phyloP scores from a whole-genome alignment of 345 rosid species.

The Microcos paniculata region DNA sequence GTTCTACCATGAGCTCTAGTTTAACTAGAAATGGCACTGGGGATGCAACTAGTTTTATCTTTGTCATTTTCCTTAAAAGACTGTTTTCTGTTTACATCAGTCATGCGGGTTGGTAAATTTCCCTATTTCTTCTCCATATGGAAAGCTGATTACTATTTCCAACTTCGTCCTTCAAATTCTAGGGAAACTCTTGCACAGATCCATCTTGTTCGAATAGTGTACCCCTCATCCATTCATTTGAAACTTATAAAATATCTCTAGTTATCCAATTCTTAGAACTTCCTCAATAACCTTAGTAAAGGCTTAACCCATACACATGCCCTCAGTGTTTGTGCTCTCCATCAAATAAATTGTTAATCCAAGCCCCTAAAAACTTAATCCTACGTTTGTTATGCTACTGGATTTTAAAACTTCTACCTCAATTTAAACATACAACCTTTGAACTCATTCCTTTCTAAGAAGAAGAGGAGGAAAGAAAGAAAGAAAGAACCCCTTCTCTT shows the following conservation, averaged over 20 bases:
- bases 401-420: too few species aligned
- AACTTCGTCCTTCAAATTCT: background rate
- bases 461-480: too few species aligned
- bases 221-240: background rate
- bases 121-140: background rate
- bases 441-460: too few species aligned
- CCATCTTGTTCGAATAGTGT: background rate
- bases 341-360: too few species aligned
- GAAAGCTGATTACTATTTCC: background rate
- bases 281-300: too few species aligned
- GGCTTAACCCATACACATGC: too few species aligned
- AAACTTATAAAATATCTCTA: background rate
- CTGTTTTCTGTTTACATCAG: background rate
- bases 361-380: too few species aligned
- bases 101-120: background rate
- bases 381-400: too few species aligned
- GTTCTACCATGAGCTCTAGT: background rate
- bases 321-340: too few species aligned
- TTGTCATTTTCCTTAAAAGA: background rate
- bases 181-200: background rate
- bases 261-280: background rate
- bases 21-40: background rate
- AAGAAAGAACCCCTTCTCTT: too few species aligned
- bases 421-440: too few species aligned
- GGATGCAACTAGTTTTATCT: background rate